Evolutionary conservation across 2,329 filamentous ascomycete genomes (phyloP).

Genomic region (Venturia pyrina): DNA sequence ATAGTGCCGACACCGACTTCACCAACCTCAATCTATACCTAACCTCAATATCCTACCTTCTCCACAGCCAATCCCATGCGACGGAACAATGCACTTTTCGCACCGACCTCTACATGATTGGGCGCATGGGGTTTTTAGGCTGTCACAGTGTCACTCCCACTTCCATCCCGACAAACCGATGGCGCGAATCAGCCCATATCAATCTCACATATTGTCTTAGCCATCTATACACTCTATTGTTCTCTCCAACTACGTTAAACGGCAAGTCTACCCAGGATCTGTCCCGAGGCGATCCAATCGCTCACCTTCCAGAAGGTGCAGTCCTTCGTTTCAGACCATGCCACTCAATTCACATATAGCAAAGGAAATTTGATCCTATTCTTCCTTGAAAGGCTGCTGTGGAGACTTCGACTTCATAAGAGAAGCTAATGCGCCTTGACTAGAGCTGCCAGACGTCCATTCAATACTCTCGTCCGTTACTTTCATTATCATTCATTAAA

Average conservation of each 20-base stretch:
- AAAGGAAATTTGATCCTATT: not conserved
- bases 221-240: not conserved
- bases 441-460: not conserved
- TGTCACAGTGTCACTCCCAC: not conserved
- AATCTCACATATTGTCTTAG: not conserved
- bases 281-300: not conserved
- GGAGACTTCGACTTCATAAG: not conserved
- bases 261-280: not conserved
- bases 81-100: not conserved
- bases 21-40: not conserved
- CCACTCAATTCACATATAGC: not conserved
- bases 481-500: not conserved
- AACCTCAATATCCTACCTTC: not conserved
- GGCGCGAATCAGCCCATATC: not conserved
- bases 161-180: not conserved
- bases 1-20: not conserved
- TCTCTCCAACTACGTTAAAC: not conserved
- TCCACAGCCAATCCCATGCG: not conserved
- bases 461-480: not conserved
- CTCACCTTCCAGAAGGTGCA: not conserved
- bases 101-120: not conserved
- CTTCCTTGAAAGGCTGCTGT: not conserved
- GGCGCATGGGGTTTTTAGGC: not conserved
- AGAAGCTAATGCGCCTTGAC: not conserved
- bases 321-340: not conserved